These are phyloP conservation scores for Populus hybrid DNA, from an alignment of 441 rosid genomes.

Conservation along the genomic window DNA sequence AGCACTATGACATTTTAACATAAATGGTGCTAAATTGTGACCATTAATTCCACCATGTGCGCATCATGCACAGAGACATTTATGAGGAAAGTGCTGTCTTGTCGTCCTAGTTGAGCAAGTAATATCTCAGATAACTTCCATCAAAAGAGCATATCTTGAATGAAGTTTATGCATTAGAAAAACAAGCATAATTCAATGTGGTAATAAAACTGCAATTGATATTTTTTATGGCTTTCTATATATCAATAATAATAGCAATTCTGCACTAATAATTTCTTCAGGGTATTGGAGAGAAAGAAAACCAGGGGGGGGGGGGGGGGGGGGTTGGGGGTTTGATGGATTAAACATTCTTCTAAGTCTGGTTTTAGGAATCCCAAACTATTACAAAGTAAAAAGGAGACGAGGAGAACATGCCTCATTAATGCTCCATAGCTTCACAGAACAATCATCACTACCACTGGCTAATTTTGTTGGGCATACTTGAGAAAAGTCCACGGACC, in stretches of 20 bases:
- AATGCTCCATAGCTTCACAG: too few relatives aligned
- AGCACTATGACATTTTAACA: neutral
- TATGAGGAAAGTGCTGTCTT: neutral
- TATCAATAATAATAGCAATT: neutral
- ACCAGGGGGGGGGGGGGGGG: too few relatives aligned
- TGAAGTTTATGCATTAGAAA: neutral
- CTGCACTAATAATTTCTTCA: neutral
- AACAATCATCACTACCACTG: too few relatives aligned
- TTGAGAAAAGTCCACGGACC: slow-evolving; percentile 98
- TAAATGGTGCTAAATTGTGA: neutral
- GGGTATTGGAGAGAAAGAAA: too few relatives aligned
- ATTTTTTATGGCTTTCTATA: neutral
- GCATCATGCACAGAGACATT: neutral
- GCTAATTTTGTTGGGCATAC: slow-evolving; percentile 49
- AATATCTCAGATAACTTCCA: neutral
- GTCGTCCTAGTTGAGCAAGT: neutral
- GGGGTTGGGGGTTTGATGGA: too few relatives aligned
- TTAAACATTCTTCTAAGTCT: neutral
- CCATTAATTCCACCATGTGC: neutral
- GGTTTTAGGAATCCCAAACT: neutral
- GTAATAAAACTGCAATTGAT: neutral
- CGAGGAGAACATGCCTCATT: slow-evolving; percentile 38
- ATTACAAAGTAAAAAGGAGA: neutral
- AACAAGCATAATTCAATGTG: neutral
- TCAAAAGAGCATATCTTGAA: neutral